phyloP scores from a whole-genome alignment of 1,284 basidiomycete genomes.

The Xerocomus minutiporus region DNA sequence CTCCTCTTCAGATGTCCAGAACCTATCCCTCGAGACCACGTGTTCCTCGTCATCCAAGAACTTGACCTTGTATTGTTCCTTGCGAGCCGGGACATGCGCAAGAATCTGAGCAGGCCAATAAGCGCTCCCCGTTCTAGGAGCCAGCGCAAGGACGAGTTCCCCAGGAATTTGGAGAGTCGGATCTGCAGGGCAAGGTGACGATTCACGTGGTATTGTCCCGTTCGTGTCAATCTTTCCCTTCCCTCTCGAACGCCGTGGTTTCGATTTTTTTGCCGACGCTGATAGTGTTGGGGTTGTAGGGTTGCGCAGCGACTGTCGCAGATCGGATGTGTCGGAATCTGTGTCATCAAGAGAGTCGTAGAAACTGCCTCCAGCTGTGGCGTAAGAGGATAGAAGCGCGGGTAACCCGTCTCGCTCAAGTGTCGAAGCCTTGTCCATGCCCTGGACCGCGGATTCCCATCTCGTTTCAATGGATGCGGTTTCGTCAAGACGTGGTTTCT shows the following conservation, averaged over 20 bases:
- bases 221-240: conserved; percentile 8
- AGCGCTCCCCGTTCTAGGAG: conserved; percentile 33
- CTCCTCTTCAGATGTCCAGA: conserved; percentile 52
- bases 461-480: conserved; percentile 13
- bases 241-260: conserved; percentile 16
- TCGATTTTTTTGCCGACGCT: conserved; percentile 16
- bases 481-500: conserved; percentile 38
- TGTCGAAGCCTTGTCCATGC: conserved; percentile 33
- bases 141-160: conserved; percentile 55
- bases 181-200: conserved; percentile 44
- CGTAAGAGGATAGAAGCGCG: conserved; percentile 35
- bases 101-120: conserved; percentile 67
- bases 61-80: conserved; percentile 44
- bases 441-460: conserved; percentile 41
- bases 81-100: conserved; percentile 40
- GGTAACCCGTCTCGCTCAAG: conserved; percentile 43
- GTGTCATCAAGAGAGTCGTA: conserved; percentile 25
- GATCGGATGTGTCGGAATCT: conserved; percentile 19
- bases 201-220: conserved; percentile 9
- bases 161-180: conserved; percentile 55
- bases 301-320: conserved; percentile 7
- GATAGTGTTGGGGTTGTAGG: background rate
- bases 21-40: conserved; percentile 44
- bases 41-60: conserved; percentile 51
- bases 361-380: conserved; percentile 21